Conservation (phyloP, 2,329 filamentous ascomycete species). For the Bipolaris bicolor region DNA sequence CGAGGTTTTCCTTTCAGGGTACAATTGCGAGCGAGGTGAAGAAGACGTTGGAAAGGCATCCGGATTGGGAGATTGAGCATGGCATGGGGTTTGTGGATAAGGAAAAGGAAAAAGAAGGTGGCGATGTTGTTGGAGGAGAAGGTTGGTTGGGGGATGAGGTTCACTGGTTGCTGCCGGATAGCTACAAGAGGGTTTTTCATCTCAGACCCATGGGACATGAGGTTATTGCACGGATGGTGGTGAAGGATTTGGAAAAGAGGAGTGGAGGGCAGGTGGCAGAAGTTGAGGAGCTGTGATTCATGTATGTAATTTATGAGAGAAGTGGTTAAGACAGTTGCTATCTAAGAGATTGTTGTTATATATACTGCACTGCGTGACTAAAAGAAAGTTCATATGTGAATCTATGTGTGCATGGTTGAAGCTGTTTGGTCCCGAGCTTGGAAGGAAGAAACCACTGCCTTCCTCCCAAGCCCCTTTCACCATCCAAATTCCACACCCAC, state of each 20-base stretch:
- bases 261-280: background rate
- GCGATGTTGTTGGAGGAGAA: background rate
- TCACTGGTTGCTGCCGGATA: conserved; percentile 41
- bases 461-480: no score
- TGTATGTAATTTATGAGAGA: background rate
- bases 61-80: background rate
- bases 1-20: background rate
- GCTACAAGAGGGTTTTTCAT: conserved; percentile 42
- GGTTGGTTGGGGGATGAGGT: conserved; percentile 21
- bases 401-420: no score
- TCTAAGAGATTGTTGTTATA: background rate
- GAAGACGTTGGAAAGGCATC: background rate
- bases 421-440: no score
- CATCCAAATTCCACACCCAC: no score
- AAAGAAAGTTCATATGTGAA: background rate
- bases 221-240: background rate
- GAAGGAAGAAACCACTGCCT: no score
- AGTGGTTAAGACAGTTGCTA: background rate
- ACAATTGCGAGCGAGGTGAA: background rate
- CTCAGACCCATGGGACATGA: conserved; percentile 32
- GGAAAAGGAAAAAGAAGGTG: background rate
- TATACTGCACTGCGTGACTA: background rate
- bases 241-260: background rate
- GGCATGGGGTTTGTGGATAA: background rate
- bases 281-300: background rate